Conservation (phyloP, 257 asterid species). For the Jaltomata sinuosa region DNA sequence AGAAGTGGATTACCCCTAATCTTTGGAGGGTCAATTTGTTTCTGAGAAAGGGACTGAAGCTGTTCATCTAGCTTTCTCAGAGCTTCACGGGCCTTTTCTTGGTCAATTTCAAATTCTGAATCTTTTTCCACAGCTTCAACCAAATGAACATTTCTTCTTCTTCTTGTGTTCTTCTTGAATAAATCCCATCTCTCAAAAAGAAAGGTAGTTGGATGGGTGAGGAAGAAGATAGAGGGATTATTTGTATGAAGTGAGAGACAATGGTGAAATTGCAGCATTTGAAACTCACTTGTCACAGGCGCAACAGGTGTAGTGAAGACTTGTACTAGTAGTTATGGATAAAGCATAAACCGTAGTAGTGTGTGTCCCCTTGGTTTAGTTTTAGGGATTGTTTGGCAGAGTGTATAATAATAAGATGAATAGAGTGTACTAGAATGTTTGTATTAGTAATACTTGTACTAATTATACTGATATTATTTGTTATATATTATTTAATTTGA, state of each 20-base stretch:
- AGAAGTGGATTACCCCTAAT: constrained; percentile 33
- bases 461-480: too few relatives aligned
- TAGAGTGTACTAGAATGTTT: too few relatives aligned
- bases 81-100: constrained; percentile 75
- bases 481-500: too few relatives aligned
- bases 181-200: not conserved
- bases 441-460: too few relatives aligned
- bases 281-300: not conserved
- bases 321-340: not conserved
- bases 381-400: too few relatives aligned
- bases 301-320: not conserved
- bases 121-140: constrained; percentile 33
- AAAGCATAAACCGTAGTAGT: not conserved
- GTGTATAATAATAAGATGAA: too few relatives aligned
- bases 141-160: not conserved
- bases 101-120: constrained; percentile 62
- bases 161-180: not conserved
- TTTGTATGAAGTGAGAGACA: not conserved
- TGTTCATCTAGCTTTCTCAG: constrained; percentile 68
- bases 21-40: constrained; percentile 28
- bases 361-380: not conserved
- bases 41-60: constrained; percentile 49
- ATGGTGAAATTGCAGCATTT: not conserved
- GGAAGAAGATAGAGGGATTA: not conserved
- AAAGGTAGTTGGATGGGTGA: not conserved